Conservation (phyloP, 495 filamentous ascomycete species). For the Podospora didyma region DNA sequence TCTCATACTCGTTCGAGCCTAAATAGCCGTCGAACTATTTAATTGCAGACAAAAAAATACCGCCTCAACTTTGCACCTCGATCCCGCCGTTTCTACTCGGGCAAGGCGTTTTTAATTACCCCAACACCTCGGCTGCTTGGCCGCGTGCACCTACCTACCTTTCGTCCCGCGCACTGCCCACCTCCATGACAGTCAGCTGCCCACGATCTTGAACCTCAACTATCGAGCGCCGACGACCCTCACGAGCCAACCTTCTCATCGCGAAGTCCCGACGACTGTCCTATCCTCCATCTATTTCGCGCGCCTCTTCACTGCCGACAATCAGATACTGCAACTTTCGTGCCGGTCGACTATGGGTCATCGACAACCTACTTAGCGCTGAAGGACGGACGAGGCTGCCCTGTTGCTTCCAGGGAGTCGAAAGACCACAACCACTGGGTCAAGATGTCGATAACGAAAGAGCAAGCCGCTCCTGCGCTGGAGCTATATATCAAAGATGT, state of each 20-base stretch:
- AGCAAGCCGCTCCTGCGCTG: slow-evolving; percentile 27
- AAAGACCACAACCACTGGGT: slow-evolving; percentile 1
- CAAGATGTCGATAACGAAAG: slow-evolving; percentile 30
- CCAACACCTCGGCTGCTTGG: too few species aligned
- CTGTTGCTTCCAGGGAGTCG: slow-evolving; percentile 6
- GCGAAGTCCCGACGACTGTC: neutral
- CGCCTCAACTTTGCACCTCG: too few species aligned
- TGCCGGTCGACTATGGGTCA: slow-evolving; percentile 27
- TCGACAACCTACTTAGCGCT: slow-evolving; percentile 17
- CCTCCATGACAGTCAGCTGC: too few species aligned
- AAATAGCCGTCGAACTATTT: too few species aligned
- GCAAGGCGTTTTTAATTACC: too few species aligned
- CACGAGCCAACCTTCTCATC: neutral
- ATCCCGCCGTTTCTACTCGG: neutral
- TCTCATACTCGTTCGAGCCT: too few species aligned
- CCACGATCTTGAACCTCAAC: too few species aligned
- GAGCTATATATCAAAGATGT: slow-evolving; percentile 31
- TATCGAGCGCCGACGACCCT: too few species aligned
- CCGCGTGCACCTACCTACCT: too few species aligned
- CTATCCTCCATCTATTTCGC: neutral
- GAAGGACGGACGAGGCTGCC: slow-evolving; percentile 23
- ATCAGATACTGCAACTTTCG: neutral
- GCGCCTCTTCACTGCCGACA: neutral
- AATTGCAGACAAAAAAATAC: too few species aligned
- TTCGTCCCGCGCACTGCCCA: too few species aligned